Evolutionary conservation across 805 yeast species (phyloP), one percentile per base, ranked within the genome.

Genomic region (Schwanniomyces vanrijiae): DNA sequence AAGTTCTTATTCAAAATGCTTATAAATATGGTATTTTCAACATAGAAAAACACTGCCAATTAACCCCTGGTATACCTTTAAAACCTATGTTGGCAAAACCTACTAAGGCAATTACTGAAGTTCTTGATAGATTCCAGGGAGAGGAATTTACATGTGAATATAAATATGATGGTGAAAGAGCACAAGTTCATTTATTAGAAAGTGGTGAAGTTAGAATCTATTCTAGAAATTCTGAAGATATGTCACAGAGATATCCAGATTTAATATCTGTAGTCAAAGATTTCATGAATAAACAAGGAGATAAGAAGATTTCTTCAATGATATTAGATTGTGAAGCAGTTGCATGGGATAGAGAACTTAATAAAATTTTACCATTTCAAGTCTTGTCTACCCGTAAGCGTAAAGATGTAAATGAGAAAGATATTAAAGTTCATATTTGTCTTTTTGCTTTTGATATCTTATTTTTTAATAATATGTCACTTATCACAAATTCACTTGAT

Each of bases 31-130:
- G 98, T 0, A 76, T 92, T 2, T 66, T 75, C 55, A 73, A 86
- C 31, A 61, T 94, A 37, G 70, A 78, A 41, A 83, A 85, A 8
- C 80, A 84, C 53, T 84, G 95, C 56, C 82, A 82, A 34, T 70
- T 94, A 51, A 83, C 85, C 8, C 96, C 99, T 0, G 98, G 98
- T 1, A 83, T 94, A 4, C 99, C 99, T 0, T 74, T 94, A 56
- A 92, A 91, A 62, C 99, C 99, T 0, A 94, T 94, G 99, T 80
- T 94, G 59, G 99, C 99, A 5, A 94, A 92, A 62, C 99, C 99
- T 2, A 92, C 98, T 0, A 92, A 94, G 61, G 81, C 97, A 1
- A 84, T 94, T 29, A 80, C 87, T n/a, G 99, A 94, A 62, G 88
- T 94, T 1, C 75, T 94, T 50, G 96, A 94, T 62, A 75, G 96